Percentiles rank a stretch among this genome's conserved stretches.
Evolutionary conservation across 176 grass and related monocot genomes (phyloP).

Genomic region (Poa annua): DNA sequence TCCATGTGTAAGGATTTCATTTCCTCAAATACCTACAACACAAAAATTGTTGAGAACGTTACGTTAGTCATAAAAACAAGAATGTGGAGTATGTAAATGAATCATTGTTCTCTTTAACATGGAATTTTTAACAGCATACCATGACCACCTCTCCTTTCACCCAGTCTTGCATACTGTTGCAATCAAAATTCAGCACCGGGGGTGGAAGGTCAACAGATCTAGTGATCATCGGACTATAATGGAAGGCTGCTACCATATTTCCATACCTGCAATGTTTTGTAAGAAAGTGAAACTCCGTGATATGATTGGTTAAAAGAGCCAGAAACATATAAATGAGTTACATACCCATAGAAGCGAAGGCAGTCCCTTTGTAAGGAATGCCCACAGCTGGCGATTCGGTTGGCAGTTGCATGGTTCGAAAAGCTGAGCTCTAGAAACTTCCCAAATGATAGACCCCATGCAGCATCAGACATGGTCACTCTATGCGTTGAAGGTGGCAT

Average conservation of each 20-base stretch:
- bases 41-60: slow-evolving; percentile 34
- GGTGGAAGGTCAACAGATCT: slow-evolving; percentile 81
- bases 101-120: slow-evolving; percentile 14
- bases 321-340: slow-evolving; percentile 20
- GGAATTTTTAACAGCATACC: slow-evolving; percentile 59
- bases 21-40: slow-evolving; percentile 59
- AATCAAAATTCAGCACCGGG: slow-evolving; percentile 65
- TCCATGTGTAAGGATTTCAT: slow-evolving; percentile 72
- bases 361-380: slow-evolving; percentile 93
- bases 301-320: background rate
- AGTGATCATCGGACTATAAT: slow-evolving; percentile 76
- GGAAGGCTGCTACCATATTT: slow-evolving; percentile 87
- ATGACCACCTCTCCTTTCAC: slow-evolving; percentile 70
- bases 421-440: slow-evolving; percentile 98
- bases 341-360: slow-evolving; percentile 91
- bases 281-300: slow-evolving; percentile 35
- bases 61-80: slow-evolving; percentile 26
- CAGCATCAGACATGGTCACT: slow-evolving; percentile 87
- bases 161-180: slow-evolving; percentile 65
- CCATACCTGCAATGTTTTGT: slow-evolving; percentile 67
- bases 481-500: slow-evolving; percentile 75
- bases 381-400: slow-evolving; percentile 79
- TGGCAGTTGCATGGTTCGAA: slow-evolving; percentile 86
- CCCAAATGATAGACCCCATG: slow-evolving; percentile 92
- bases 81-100: slow-evolving; percentile 39